Evolutionary conservation across 495 filamentous ascomycete genomes (phyloP).

Genomic region (Aspergillus leporis): DNA sequence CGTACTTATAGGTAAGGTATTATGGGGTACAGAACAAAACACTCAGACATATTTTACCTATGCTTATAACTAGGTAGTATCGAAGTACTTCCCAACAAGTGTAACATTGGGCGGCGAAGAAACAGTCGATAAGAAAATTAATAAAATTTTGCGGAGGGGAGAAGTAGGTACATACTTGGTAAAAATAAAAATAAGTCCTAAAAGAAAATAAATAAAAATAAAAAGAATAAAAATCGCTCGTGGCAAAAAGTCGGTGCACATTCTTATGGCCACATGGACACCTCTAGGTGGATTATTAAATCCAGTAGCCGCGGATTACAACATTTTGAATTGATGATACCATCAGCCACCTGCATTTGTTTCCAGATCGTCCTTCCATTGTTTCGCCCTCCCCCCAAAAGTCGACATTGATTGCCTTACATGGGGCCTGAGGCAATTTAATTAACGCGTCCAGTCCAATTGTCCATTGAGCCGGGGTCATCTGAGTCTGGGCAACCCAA

Average conservation of each 20-base stretch:
- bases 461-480: conserved; percentile 4
- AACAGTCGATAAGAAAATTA: background rate
- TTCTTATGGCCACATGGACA: conserved; percentile 9
- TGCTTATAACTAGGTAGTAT: background rate
- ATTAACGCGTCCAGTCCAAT: background rate
- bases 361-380: conserved; percentile 1
- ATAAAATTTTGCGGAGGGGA: background rate
- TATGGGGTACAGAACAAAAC: background rate
- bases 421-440: conserved; percentile 1
- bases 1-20: background rate
- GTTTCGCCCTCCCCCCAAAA: background rate
- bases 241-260: conserved; percentile 9
- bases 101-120: background rate
- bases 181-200: background rate
- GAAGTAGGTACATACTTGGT: background rate
- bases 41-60: background rate
- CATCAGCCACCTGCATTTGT: background rate
- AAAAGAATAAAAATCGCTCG: background rate
- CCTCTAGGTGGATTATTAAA: conserved; percentile 1
- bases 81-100: background rate
- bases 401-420: background rate
- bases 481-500: conserved; percentile 1
- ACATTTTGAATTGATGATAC: background rate
- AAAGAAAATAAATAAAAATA: conserved; percentile 6
- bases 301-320: background rate